These are phyloP conservation scores for Rhynchospora breviuscula DNA, from an alignment of 176 grass and related monocot genomes.

Conservation along the genomic window DNA sequence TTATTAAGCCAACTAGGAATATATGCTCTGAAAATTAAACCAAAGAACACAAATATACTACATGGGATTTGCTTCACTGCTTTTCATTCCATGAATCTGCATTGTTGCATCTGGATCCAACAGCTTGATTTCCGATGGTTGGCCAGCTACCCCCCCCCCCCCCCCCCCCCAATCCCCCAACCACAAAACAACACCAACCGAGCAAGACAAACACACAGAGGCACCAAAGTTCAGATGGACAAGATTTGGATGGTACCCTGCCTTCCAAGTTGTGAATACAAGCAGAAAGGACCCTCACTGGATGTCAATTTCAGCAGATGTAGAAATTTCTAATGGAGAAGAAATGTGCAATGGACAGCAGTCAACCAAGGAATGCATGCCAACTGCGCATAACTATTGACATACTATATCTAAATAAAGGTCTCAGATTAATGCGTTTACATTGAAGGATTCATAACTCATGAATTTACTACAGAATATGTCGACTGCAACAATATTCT, in stretches of 20 bases:
- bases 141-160: too few species aligned
- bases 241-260: neutral
- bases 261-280: neutral
- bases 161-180: too few species aligned
- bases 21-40: neutral
- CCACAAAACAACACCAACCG: too few species aligned
- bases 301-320: neutral
- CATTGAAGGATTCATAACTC: neutral
- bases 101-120: neutral
- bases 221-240: neutral
- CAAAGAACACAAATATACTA: neutral
- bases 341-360: neutral
- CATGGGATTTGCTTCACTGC: neutral
- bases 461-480: neutral
- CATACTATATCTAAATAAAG: neutral
- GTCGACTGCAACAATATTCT: neutral
- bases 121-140: too few species aligned
- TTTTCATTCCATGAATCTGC: neutral
- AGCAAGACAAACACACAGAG: neutral
- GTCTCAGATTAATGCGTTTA: neutral
- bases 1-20: constrained; percentile 1
- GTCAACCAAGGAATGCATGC: neutral
- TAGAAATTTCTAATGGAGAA: neutral
- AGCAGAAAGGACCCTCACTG: neutral
- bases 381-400: neutral